A percentile compares a stretch with the other conserved stretches of the same genome.
Conservation (phyloP, 805 yeast genomes). For the Metschnikowia hibisci region DNA sequence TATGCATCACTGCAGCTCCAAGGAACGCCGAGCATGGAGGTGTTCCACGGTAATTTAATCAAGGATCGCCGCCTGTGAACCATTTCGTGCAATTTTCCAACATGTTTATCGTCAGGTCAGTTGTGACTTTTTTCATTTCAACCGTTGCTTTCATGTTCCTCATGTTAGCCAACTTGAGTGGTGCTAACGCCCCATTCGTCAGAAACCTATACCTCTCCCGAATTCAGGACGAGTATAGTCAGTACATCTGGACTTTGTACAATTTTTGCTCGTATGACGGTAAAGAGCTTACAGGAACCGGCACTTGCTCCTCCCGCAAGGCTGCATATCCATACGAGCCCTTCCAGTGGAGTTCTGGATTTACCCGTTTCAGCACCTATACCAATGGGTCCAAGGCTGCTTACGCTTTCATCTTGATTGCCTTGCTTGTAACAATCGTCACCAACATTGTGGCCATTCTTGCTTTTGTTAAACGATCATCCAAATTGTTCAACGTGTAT, state of each 20-base stretch:
- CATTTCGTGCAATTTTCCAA: neutral
- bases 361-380: neutral
- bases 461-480: slow-evolving; percentile 6
- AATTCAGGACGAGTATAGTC: slow-evolving; percentile 8
- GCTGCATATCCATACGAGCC: slow-evolving; percentile 14
- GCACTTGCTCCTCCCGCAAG: slow-evolving; percentile 9
- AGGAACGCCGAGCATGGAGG: slow-evolving; percentile 4
- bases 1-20: slow-evolving; percentile 2
- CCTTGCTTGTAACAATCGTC: slow-evolving; percentile 6
- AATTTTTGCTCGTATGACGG: slow-evolving; percentile 11
- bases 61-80: too few species aligned
- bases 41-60: neutral
- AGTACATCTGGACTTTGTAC: slow-evolving; percentile 13
- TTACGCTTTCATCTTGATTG: slow-evolving; percentile 7
- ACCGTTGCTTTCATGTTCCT: slow-evolving; percentile 13
- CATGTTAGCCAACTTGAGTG: slow-evolving; percentile 14
- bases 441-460: slow-evolving; percentile 5
- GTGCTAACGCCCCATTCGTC: slow-evolving; percentile 12
- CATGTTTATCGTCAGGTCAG: slow-evolving; percentile 9
- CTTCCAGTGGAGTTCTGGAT: slow-evolving; percentile 12
- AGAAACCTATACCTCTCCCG: slow-evolving; percentile 12
- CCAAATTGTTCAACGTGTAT: slow-evolving; percentile 5
- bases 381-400: slow-evolving; percentile 11
- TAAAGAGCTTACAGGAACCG: slow-evolving; percentile 8
- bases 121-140: slow-evolving; percentile 13